Evolutionary conservation across 2,329 filamentous ascomycete species (phyloP).

Genomic region (Trichoderma oligosporum): DNA sequence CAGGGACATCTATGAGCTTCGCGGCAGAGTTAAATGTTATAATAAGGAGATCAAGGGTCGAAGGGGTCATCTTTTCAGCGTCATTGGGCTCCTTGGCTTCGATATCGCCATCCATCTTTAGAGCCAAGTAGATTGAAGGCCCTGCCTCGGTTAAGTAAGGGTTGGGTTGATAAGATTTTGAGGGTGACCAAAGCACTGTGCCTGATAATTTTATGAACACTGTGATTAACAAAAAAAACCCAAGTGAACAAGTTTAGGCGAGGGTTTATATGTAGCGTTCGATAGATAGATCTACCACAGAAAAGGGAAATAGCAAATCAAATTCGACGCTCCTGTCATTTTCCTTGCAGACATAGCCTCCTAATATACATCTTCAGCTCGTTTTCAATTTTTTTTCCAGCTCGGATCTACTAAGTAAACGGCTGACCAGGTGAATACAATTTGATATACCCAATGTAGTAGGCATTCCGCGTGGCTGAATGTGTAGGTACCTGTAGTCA

Average conservation of each 20-base stretch:
- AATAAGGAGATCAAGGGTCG: conserved; percentile 66
- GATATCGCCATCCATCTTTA: conserved; percentile 6
- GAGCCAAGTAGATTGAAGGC: no score
- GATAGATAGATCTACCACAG: background rate
- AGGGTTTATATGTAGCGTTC: background rate
- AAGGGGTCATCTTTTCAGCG: conserved; percentile 34
- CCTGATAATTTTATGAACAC: background rate
- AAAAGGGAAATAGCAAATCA: background rate
- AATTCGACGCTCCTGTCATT: background rate
- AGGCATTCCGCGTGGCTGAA: conserved; percentile 8
- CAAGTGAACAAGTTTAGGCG: no score
- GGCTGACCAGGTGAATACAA: background rate
- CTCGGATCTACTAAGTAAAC: no score
- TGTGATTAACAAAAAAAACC: background rate
- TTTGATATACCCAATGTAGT: background rate
- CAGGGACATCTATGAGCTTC: conserved; percentile 61
- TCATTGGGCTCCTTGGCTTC: background rate
- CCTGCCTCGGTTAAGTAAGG: no score
- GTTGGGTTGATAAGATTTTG: no score
- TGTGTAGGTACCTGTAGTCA: conserved; percentile 7
- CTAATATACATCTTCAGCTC: background rate
- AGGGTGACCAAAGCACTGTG: background rate
- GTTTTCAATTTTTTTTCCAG: background rate
- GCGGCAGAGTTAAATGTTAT: conserved; percentile 89
- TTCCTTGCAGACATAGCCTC: conserved; percentile 1